Base-by-base conservation (phyloP, 129 eudicot species). In the Scalesia atractyloides region DNA sequence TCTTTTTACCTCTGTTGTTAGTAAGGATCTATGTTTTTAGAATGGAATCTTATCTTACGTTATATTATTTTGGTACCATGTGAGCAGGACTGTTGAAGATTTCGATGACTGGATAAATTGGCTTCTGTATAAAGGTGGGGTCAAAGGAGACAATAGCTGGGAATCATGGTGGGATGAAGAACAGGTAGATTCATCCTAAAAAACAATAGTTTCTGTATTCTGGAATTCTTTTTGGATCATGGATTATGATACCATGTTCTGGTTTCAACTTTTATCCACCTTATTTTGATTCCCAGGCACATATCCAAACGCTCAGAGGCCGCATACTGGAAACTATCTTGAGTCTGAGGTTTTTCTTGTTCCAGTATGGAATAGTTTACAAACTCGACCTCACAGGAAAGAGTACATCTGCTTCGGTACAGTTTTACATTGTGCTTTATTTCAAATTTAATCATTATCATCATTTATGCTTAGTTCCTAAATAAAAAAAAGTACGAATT, bases 161-260 rank as follows among this genome's bases (percentile, higher is more conserved):
- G 99, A 94, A 79, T 88, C 99, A 33, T 94, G 99, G 99, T 94
- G 99, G 99, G 97, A 94, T 72, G 99, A 94, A 79, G 99, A 94
- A 77, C 99, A 87, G 98, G 98, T 20, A 9, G 30, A 9, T 18
- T 56, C 26, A 10, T 54, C 20, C 16, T 22, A 58, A 2, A 58
- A 58, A 58, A 11, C 64, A 9, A 12, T 17, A 9, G 36, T 58
- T 58, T 58, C 37, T 58, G 64, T 58, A 58, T 19, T 58, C 64
- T 58, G 64, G 24, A 57, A 9, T 24, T 50, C 2, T 6, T 58
- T 58, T 58, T 22, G 39, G 17, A 19, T 66, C 26, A 16, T 16
- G 9, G n/a, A 24, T 48, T 16, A 44, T 53, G 48, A 43, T 37
- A 37, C 12, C 7, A 1, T 49, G 26, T 76, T 68, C 68, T 13